A percentile compares a stretch with the other conserved stretches of the same genome.
phyloP scores from a whole-genome alignment of 1,284 basidiomycete genomes.

The Ustilago xerochloae region DNA sequence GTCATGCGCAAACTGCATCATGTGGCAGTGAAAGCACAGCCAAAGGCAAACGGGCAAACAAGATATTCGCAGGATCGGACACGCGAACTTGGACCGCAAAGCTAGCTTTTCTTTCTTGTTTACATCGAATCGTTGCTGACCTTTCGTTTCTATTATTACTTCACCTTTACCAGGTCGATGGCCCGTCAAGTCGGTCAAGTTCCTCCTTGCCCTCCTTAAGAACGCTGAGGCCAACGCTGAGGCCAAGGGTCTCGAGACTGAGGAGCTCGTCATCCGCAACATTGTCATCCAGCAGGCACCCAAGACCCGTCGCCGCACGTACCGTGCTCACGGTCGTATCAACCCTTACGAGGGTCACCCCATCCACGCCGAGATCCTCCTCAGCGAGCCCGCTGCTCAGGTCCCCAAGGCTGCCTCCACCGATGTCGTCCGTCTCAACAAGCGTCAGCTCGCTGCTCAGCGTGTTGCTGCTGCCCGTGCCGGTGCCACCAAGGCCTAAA shows the following conservation, averaged over 20 bases:
- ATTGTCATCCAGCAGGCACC: constrained; percentile 99
- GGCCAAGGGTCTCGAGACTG: constrained; percentile 92
- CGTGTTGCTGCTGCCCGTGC: constrained; percentile 61
- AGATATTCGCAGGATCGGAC: background rate
- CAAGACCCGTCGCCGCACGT: constrained; percentile 99
- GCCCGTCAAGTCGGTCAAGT: constrained; percentile 99
- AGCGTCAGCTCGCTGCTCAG: constrained; percentile 65
- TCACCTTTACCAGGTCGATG: constrained; percentile 78
- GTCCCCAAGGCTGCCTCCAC: constrained; percentile 63
- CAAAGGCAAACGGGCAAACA: background rate
- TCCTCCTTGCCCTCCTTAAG: constrained; percentile 93
- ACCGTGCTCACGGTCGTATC: constrained; percentile 95
- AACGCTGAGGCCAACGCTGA: constrained; percentile 99
- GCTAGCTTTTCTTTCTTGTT: background rate
- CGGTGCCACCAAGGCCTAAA: constrained; percentile 53
- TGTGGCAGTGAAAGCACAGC: background rate
- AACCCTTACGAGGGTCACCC: constrained; percentile 81
- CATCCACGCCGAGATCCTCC: constrained; percentile 84
- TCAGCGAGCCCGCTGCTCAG: constrained; percentile 62
- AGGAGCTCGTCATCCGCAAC: constrained; percentile 94
- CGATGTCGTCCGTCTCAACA: constrained; percentile 61
- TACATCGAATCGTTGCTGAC: constrained; percentile 12
- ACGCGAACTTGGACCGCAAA: background rate
- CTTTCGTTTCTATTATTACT: background rate
- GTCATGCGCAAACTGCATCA: too few species aligned